Conservation (phyloP, 495 filamentous ascomycete species). For the Aspergillus nidulans region DNA sequence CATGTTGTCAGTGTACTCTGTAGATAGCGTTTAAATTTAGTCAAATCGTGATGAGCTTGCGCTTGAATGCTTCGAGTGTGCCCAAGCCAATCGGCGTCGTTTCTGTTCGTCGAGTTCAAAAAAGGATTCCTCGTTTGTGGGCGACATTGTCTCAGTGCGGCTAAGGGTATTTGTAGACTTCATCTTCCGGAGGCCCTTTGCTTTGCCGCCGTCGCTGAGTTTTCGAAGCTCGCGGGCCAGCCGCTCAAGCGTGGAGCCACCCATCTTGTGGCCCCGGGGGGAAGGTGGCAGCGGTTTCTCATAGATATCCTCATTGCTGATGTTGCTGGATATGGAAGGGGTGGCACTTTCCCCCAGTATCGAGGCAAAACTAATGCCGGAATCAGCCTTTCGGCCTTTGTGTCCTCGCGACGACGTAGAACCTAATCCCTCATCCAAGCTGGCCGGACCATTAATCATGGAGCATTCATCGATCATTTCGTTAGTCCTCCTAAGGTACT, state of each 20-base stretch:
- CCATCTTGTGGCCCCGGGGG: constrained; percentile 27
- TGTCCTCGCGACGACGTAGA: constrained; percentile 25
- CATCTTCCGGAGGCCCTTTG: constrained; percentile 45
- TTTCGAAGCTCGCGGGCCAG: constrained; percentile 55
- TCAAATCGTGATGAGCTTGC: constrained; percentile 16
- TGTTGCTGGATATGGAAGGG: constrained; percentile 31
- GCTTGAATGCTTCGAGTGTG: constrained; percentile 25
- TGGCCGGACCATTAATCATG: constrained; percentile 43
- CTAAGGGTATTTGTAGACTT: constrained; percentile 40
- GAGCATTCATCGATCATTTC: constrained; percentile 59
- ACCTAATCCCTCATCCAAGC: constrained; percentile 34
- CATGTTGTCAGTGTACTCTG: not conserved
- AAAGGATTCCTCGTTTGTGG: constrained; percentile 25
- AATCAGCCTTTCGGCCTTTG: constrained; percentile 56
- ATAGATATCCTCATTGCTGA: constrained; percentile 20
- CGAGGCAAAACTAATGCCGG: constrained; percentile 57
- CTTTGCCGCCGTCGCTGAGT: constrained; percentile 30
- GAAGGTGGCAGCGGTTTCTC: constrained; percentile 49
- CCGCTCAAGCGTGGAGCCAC: constrained; percentile 53
- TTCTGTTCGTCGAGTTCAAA: constrained; percentile 50
- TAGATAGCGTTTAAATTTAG: constrained; percentile 2
- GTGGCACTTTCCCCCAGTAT: constrained; percentile 22
- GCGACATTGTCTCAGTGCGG: constrained; percentile 25
- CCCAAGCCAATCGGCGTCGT: constrained; percentile 45
- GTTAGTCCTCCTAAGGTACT: constrained; percentile 57